Percentiles rank a stretch among this genome's conserved stretches.
These are phyloP conservation scores for Bruguiera sexangula DNA, from an alignment of 345 rosid genomes.

Conservation along the genomic window DNA sequence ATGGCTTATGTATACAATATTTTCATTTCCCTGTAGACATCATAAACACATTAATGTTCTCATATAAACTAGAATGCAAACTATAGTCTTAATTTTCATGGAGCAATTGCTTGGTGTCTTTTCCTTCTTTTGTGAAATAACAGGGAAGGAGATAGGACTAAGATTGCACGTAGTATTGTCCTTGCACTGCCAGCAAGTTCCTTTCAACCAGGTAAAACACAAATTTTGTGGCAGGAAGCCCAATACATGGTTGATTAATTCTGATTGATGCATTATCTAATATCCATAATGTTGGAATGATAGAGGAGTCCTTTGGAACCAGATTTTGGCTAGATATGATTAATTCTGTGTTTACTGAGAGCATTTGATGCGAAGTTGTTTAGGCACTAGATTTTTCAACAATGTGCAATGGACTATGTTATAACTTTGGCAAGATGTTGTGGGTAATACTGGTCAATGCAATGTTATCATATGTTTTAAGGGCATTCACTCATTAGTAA, in stretches of 20 bases:
- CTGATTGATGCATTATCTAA: not conserved
- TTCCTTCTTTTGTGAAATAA: constrained; percentile 8
- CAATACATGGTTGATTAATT: not conserved
- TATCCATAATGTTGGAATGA: not conserved
- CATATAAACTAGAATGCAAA: no score
- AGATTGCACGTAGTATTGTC: constrained; percentile 9
- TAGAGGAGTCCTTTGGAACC: not conserved
- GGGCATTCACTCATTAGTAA: no score
- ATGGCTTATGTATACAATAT: no score
- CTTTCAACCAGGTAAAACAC: constrained; percentile 15
- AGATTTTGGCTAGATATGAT: not conserved
- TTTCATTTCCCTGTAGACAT: no score
- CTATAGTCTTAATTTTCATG: not conserved
- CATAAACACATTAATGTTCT: no score
- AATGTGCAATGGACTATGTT: not conserved
- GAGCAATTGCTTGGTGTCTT: not conserved
- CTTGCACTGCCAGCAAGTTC: constrained; percentile 13
- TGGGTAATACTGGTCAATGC: no score
- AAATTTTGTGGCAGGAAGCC: not conserved
- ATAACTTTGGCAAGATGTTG: no score
- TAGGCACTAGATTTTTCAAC: not conserved
- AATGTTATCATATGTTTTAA: no score
- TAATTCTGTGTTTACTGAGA: not conserved
- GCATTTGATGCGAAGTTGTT: not conserved
- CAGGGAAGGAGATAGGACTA: constrained; percentile 13